Percentiles rank a stretch among this genome's conserved stretches.
Conservation (phyloP, 2,329 filamentous ascomycete species). For the Calonectria hawksworthii region DNA sequence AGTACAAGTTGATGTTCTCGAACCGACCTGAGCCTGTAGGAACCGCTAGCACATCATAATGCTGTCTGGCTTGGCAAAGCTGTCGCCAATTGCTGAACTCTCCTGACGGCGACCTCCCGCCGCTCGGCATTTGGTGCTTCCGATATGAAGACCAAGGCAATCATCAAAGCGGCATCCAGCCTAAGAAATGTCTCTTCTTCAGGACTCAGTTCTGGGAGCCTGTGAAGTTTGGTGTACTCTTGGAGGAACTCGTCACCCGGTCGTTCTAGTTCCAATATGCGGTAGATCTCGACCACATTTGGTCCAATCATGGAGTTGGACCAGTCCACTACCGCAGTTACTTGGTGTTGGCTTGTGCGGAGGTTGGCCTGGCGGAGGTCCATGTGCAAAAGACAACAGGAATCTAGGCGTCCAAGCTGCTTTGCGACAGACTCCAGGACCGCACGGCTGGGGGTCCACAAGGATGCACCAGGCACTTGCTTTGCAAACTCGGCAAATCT, state of each 20-base stretch:
- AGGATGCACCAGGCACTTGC: neutral
- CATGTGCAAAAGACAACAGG: neutral
- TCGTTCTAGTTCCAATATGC: neutral
- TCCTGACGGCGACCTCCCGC: neutral
- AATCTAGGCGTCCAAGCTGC: neutral
- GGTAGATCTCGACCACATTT: neutral
- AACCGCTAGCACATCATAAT: conserved; percentile 52
- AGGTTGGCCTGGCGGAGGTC: neutral
- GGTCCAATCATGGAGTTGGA: neutral
- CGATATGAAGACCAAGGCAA: neutral
- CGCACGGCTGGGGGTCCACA: neutral
- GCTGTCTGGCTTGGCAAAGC: neutral
- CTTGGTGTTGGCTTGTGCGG: neutral
- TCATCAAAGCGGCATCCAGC: neutral
- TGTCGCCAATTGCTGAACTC: neutral
- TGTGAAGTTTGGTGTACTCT: neutral
- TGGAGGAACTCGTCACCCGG: neutral
- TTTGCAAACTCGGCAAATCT: neutral
- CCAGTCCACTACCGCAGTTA: neutral
- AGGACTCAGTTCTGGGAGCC: neutral
- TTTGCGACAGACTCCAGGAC: neutral
- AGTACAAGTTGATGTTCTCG: conserved; percentile 89
- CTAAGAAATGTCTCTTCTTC: neutral
- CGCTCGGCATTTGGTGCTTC: neutral
- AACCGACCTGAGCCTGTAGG: conserved; percentile 88